A percentile compares a stretch with the other conserved stretches of the same genome.
phyloP scores from a whole-genome alignment of 208 protist species.

The Crithidia mellificae region DNA sequence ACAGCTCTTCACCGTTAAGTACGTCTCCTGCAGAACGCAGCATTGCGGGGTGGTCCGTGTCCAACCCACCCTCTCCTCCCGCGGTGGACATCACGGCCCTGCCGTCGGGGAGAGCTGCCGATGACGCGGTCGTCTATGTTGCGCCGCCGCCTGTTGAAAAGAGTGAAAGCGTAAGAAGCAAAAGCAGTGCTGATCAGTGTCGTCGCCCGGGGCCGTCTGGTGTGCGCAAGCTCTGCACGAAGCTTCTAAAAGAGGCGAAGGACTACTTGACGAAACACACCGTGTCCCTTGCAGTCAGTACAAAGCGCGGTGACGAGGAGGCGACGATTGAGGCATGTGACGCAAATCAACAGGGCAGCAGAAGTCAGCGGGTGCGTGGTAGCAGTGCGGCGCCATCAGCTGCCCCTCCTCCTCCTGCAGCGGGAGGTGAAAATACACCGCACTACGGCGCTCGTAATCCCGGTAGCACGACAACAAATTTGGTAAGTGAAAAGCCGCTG shows the following conservation, averaged over 20 bases:
- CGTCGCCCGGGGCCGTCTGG: neutral
- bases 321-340: neutral
- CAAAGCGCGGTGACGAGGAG: neutral
- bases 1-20: neutral
- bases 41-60: neutral
- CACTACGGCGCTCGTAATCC: neutral
- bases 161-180: neutral
- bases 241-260: neutral
- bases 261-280: constrained; percentile 4
- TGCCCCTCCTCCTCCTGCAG: too few species aligned
- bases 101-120: neutral
- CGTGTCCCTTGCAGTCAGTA: neutral
- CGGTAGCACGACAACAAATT: neutral
- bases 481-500: neutral
- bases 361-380: neutral
- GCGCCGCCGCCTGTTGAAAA: neutral
- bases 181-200: neutral
- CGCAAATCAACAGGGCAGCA: too few species aligned
- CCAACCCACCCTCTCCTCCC: neutral
- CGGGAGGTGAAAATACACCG: too few species aligned
- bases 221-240: neutral
- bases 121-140: neutral
- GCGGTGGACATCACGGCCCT: constrained; percentile 7
- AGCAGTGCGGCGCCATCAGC: neutral
- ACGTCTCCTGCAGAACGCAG: neutral